Evolutionary conservation across 1,284 basidiomycete species (phyloP).

Genomic region (Vanrija sp.): DNA sequence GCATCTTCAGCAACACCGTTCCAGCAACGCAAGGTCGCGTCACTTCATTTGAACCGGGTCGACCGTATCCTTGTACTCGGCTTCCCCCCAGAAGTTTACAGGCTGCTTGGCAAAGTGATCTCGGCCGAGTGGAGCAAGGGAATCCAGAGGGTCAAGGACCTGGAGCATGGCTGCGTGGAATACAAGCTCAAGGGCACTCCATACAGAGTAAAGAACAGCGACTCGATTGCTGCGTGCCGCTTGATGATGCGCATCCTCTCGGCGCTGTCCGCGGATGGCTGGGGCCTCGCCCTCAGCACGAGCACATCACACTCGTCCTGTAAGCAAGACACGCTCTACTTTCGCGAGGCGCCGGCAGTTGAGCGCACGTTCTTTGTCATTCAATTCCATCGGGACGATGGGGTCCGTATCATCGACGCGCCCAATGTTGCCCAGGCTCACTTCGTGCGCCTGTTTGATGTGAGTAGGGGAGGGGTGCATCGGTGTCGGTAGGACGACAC

Average conservation of each 20-base stretch:
- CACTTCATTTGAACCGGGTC: too few relatives aligned
- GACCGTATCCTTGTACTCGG: too few relatives aligned
- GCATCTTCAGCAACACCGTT: too few relatives aligned
- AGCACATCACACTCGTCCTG: conserved; percentile 14
- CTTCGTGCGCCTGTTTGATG: conserved; percentile 14
- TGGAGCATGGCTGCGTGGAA: conserved; percentile 32
- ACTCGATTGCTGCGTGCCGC: too few relatives aligned
- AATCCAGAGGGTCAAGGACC: conserved; percentile 32
- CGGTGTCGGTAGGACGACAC: neutral
- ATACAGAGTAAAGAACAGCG: conserved; percentile 7
- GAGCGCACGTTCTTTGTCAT: conserved; percentile 34
- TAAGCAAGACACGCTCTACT: conserved; percentile 27
- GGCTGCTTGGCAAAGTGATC: too few relatives aligned
- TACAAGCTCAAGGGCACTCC: conserved; percentile 38
- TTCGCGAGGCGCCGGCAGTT: conserved; percentile 22
- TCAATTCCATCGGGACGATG: conserved; percentile 30
- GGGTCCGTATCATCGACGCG: conserved; percentile 38
- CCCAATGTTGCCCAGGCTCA: conserved; percentile 25
- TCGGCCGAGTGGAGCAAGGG: conserved; percentile 8
- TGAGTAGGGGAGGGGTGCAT: neutral
- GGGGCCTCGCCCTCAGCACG: neutral
- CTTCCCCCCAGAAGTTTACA: too few relatives aligned
- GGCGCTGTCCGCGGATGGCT: too few relatives aligned
- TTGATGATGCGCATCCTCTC: too few relatives aligned
- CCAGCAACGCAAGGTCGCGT: too few relatives aligned